Base-by-base conservation (phyloP, 768 basidiomycete species). In the Tylopilus sp. region DNA sequence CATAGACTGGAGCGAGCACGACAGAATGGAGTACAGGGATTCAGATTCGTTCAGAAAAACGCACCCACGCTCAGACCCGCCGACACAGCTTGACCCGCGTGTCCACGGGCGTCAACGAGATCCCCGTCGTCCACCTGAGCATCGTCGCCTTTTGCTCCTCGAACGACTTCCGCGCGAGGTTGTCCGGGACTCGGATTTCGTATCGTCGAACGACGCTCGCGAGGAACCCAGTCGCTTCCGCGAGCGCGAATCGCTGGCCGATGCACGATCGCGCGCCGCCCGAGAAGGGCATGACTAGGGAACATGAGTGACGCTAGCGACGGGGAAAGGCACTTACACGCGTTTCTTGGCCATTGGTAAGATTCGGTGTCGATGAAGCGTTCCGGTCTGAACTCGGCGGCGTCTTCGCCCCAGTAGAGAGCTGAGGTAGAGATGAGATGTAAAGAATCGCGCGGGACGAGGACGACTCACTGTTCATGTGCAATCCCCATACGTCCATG, bases 331-430 rank as follows among this genome's bases (percentile, higher is more conserved):
- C 13, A 19, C 48, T 24, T 30, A 42, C 48, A 50, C 24, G 48
- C 48, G 28, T 30, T 71, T 22, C 80, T 74, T 14, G 78, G 80
- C 79, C 79, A 82, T 28, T 71, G 70, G 50, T 81, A 80, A 2
- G 71, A 64, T 6, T 72, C 72, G 0, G 76, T 79, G 47, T 81
- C 79, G 25, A 82, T 69, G 60, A 81, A 82, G 0, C 77, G 73
- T 41, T 77, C 76, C 0, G 79, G 79, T 42, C 65, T 78, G 68
- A 79, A 82, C 19, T 73, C 71, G 11, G 54, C 63, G 0, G 51
- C 68, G 48, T 81, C 78, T 13, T 70, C 61, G 7, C 80, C 80
- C 80, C 80, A 81, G 42, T 77, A 71, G 17, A 78, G 63, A 3
- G 76, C 80, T 82, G 41, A 12, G 1, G 25, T 5, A 7, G 22